Conservation (phyloP, 345 rosid species). For the Citrus cavaleriei region DNA sequence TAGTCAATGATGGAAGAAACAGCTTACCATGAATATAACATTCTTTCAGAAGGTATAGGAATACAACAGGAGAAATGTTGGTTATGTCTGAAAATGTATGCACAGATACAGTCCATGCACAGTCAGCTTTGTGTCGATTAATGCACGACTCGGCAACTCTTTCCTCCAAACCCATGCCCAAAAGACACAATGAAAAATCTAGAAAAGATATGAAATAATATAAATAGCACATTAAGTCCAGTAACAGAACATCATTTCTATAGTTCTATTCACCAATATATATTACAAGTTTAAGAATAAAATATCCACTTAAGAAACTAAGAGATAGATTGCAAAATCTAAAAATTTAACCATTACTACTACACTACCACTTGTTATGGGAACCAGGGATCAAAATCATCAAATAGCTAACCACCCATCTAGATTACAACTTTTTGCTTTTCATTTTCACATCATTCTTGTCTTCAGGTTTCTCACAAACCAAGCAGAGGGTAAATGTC, state of each 20-base stretch:
- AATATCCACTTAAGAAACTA: not conserved
- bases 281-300: not conserved
- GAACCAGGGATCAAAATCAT: not conserved
- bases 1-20: constrained; percentile 1
- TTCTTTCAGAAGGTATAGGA: constrained; percentile 74
- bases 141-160: constrained; percentile 16
- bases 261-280: not conserved
- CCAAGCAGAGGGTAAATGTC: not conserved
- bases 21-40: constrained; percentile 64
- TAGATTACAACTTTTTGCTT: not conserved
- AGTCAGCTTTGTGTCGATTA: constrained; percentile 12
- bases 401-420: not conserved
- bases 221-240: not conserved
- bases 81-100: constrained; percentile 66
- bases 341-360: not conserved
- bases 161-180: constrained; percentile 45
- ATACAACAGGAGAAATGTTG: constrained; percentile 63
- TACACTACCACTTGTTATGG: not conserved
- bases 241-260: not conserved
- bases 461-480: not conserved
- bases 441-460: not conserved
- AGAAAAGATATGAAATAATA: not conserved
- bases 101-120: constrained; percentile 31
- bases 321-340: not conserved
- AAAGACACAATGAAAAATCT: constrained; percentile 14